phyloP scores from a whole-genome alignment of 2,329 filamentous ascomycete genomes.

The Xylariaceae sp. region DNA sequence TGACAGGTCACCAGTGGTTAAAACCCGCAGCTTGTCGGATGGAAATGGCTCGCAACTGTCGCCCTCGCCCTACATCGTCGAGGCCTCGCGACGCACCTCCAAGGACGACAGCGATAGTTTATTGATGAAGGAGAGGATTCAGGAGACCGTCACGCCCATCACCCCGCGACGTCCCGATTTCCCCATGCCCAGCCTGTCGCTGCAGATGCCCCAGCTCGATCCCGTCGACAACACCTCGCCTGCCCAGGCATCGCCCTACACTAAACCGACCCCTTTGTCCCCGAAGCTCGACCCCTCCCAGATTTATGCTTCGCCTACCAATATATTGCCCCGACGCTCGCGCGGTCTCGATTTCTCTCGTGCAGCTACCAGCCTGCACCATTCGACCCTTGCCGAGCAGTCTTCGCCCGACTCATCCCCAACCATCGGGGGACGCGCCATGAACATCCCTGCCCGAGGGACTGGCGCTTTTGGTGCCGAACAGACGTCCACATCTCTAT shows the following conservation, averaged over 20 bases:
- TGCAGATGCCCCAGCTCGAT: conserved; percentile 63
- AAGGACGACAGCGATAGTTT: conserved; percentile 66
- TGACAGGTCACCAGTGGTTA: conserved; percentile 37
- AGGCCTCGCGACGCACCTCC: conserved; percentile 50
- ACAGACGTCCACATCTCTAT: conserved; percentile 67
- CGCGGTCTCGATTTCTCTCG: conserved; percentile 90
- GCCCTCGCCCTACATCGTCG: conserved; percentile 53
- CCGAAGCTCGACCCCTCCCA: conserved; percentile 82
- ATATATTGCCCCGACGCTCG: conserved; percentile 82
- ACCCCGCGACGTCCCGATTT: conserved; percentile 70
- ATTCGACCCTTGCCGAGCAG: conserved; percentile 86
- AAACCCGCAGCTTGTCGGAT: conserved; percentile 63
- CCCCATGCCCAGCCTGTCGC: conserved; percentile 58
- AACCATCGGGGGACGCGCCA: conserved; percentile 64
- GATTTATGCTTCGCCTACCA: conserved; percentile 81
- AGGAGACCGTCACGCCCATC: conserved; percentile 42
- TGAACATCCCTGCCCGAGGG: conserved; percentile 56
- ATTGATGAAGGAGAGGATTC: conserved; percentile 34
- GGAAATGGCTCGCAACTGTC: conserved; percentile 54
- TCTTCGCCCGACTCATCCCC: conserved; percentile 89
- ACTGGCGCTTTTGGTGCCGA: conserved; percentile 46
- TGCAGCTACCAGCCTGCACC: conserved; percentile 89
- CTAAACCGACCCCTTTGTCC: conserved; percentile 67
- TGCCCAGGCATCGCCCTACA: conserved; percentile 32
- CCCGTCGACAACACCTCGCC: conserved; percentile 29